These are phyloP conservation scores for Aphanomyces cochlioides DNA, from an alignment of 352 stramenopile genomes.

Conservation along the genomic window DNA sequence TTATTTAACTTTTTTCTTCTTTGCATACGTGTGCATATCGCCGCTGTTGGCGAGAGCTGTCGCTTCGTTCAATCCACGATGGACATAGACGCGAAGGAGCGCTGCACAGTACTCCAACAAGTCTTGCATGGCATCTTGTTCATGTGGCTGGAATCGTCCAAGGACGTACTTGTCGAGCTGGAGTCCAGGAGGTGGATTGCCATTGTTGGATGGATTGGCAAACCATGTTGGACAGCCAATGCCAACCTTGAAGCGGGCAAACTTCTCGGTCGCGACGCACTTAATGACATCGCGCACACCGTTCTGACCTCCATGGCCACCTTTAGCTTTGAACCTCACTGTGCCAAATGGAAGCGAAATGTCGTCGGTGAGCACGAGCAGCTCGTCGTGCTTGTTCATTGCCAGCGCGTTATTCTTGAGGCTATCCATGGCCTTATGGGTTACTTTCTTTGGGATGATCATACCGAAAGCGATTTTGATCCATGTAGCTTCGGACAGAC, in stretches of 20 bases:
- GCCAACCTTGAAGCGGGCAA: constrained; percentile 78
- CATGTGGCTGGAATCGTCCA: constrained; percentile 66
- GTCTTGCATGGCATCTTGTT: constrained; percentile 63
- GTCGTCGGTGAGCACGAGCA: constrained; percentile 80
- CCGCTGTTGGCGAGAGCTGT: constrained; percentile 75
- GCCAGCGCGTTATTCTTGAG: constrained; percentile 80
- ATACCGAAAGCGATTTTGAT: constrained; percentile 62
- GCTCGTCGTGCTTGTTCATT: constrained; percentile 76
- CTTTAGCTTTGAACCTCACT: constrained; percentile 77
- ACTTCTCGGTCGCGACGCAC: constrained; percentile 70
- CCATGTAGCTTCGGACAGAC: constrained; percentile 74
- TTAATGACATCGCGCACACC: constrained; percentile 84
- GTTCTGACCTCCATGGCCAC: constrained; percentile 74
- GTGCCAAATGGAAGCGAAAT: constrained; percentile 76
- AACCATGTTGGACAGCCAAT: constrained; percentile 80
- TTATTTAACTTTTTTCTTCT: constrained; percentile 26
- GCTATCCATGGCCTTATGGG: neutral
- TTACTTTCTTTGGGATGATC: neutral
- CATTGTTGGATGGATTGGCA: constrained; percentile 34
- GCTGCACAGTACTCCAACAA: constrained; percentile 69
- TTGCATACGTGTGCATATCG: constrained; percentile 47
- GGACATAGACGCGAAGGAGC: constrained; percentile 73
- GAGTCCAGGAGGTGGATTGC: constrained; percentile 64
- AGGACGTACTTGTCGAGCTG: constrained; percentile 83
- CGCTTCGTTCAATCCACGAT: constrained; percentile 68